A percentile compares a stretch with the other conserved stretches of the same genome.
phyloP scores from a whole-genome alignment of 2,329 filamentous ascomycete genomes.

The Trichoderma oligosporum region DNA sequence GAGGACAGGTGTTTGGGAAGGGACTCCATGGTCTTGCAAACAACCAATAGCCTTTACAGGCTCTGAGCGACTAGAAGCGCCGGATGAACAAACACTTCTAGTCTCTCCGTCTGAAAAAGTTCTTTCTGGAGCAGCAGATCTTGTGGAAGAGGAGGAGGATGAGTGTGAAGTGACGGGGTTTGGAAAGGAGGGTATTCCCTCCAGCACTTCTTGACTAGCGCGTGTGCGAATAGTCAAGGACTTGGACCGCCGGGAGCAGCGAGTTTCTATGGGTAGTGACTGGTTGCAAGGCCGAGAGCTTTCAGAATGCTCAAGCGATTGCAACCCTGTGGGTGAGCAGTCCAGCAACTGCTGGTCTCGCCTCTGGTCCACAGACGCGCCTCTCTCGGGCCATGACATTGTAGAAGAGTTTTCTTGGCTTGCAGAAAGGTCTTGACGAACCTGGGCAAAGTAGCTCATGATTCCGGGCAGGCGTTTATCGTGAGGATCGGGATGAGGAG shows the following conservation, averaged over 20 bases:
- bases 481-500: conserved; percentile 85
- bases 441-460: conserved; percentile 98
- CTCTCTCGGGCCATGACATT: conserved; percentile 38
- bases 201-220: conserved; percentile 12
- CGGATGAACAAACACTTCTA: conserved; percentile 25
- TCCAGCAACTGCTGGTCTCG: conserved; percentile 24
- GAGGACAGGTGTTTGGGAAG: conserved; percentile 2
- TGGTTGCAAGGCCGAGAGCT: conserved; percentile 26
- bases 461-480: conserved; percentile 96
- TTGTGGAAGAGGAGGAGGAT: conserved; percentile 35
- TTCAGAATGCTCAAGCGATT: conserved; percentile 29
- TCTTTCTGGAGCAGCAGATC: conserved; percentile 31
- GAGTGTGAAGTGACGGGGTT: conserved; percentile 51
- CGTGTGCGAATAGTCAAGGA: conserved; percentile 12
- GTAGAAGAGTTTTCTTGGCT: conserved; percentile 37
- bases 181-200: conserved; percentile 34
- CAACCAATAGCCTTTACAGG: conserved; percentile 7
- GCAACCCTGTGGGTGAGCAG: conserved; percentile 33
- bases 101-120: conserved; percentile 26
- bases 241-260: conserved; percentile 11
- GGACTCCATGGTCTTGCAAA: conserved; percentile 8
- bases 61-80: conserved; percentile 19
- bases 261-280: conserved; percentile 20
- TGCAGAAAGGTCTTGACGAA: conserved; percentile 80
- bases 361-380: conserved; percentile 25